Evolutionary conservation across 2,329 filamentous ascomycete genomes (phyloP).

Genomic region (Alternaria triticina): DNA sequence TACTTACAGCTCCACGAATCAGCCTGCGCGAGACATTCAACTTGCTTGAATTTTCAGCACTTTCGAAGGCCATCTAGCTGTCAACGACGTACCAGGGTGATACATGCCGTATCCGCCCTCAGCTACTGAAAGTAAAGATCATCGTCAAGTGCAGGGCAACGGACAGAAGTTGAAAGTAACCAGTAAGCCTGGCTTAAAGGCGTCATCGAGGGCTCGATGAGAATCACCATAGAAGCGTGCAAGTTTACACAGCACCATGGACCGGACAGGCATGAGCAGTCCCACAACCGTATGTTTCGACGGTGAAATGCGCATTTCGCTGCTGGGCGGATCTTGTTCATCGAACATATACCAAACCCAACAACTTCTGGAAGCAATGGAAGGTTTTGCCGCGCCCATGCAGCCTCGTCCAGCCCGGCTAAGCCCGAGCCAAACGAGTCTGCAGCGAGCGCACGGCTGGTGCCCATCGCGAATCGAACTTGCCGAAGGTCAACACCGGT

Average conservation of each 20-base stretch:
- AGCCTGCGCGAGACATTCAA: not conserved
- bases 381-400: conserved; percentile 4
- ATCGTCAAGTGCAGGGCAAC: not conserved
- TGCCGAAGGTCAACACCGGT: conserved; percentile 7
- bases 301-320: not conserved
- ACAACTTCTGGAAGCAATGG: conserved; percentile 20
- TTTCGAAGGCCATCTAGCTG: not conserved
- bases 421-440: not conserved
- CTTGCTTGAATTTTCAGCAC: not conserved
- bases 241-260: not conserved
- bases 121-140: conserved; percentile 5
- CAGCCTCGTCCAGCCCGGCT: not conserved
- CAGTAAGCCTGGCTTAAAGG: not conserved
- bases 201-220: not conserved
- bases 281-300: not conserved
- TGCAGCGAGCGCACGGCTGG: not conserved
- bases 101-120: not conserved
- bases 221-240: not conserved
- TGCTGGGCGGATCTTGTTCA: conserved; percentile 1
- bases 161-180: not conserved
- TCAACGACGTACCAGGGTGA: not conserved
- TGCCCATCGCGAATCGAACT: conserved; percentile 1
- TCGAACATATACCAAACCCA: conserved; percentile 4
- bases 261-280: not conserved
- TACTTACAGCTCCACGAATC: conserved; percentile 1